Evolutionary conservation across 352 stramenopile species (phyloP).

Genomic region (Blastocystis sp.): DNA sequence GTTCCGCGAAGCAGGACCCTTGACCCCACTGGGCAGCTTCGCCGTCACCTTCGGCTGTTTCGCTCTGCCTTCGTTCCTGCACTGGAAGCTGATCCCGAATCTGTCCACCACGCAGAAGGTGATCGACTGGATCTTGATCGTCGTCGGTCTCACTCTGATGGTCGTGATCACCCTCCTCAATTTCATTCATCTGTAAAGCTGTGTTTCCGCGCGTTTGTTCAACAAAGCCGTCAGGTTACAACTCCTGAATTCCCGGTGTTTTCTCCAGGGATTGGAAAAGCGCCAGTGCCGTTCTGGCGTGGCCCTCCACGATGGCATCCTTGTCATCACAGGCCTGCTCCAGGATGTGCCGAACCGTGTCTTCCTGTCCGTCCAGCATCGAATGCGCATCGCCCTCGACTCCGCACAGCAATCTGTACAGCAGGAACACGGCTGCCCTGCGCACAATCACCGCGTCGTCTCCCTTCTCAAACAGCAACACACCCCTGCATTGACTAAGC

Average conservation of each 20-base stretch:
- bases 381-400: not conserved
- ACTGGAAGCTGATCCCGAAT: conserved; percentile 35
- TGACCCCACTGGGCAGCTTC: conserved; percentile 34
- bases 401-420: not conserved
- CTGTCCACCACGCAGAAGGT: conserved; percentile 42
- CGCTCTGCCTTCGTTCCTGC: conserved; percentile 32
- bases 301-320: conserved; percentile 20
- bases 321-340: not conserved
- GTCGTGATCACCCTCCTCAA: conserved; percentile 30
- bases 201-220: not conserved
- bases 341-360: not conserved
- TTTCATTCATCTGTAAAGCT: conserved; percentile 18
- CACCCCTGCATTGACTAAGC: conserved; percentile 30
- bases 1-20: not conserved
- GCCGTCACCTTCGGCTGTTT: conserved; percentile 46
- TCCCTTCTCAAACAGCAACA: conserved; percentile 17
- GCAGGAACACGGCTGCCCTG: conserved; percentile 17
- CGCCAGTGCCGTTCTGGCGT: not conserved
- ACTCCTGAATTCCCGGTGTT: not conserved
- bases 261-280: not conserved
- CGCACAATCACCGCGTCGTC: conserved; percentile 8
- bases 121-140: conserved; percentile 22
- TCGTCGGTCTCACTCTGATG: conserved; percentile 26
- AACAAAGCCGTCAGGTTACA: not conserved
- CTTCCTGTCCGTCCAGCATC: not conserved